These are phyloP conservation scores for Jaapia argillacea DNA, from an alignment of 768 basidiomycete genomes.

Conservation along the genomic window DNA sequence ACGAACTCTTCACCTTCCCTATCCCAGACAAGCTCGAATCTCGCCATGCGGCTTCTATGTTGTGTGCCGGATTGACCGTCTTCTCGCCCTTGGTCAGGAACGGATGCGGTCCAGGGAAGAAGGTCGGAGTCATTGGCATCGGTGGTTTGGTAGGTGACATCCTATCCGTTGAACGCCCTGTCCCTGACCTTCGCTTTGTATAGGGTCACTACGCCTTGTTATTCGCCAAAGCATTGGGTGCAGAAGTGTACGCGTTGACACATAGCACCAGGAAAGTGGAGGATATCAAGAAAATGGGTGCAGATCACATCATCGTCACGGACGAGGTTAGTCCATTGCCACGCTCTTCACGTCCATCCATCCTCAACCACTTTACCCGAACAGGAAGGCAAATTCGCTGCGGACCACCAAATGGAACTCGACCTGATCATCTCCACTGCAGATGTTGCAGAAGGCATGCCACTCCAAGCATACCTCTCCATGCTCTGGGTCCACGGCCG, in stretches of 20 bases:
- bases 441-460: constrained; percentile 11
- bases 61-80: constrained; percentile 57
- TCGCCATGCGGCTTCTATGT: constrained; percentile 48
- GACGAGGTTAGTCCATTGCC: constrained; percentile 27
- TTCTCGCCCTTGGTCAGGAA: constrained; percentile 49
- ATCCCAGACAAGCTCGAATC: constrained; percentile 44
- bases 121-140: constrained; percentile 56
- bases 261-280: constrained; percentile 42
- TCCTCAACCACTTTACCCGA: too few relatives aligned
- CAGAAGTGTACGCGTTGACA: constrained; percentile 47
- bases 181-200: too few relatives aligned
- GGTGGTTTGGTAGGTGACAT: too few relatives aligned
- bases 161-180: too few relatives aligned
- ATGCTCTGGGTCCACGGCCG: constrained; percentile 42
- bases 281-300: constrained; percentile 49
- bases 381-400: constrained; percentile 29
- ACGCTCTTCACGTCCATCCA: too few relatives aligned
- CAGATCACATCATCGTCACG: constrained; percentile 41
- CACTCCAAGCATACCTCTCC: constrained; percentile 22
- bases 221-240: constrained; percentile 44
- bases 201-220: constrained; percentile 28
- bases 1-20: constrained; percentile 46
- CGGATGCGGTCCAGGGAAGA: constrained; percentile 47
- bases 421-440: constrained; percentile 35
- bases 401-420: constrained; percentile 26